Conservation (phyloP, 345 rosid species). For the Gossypioides kirkii region DNA sequence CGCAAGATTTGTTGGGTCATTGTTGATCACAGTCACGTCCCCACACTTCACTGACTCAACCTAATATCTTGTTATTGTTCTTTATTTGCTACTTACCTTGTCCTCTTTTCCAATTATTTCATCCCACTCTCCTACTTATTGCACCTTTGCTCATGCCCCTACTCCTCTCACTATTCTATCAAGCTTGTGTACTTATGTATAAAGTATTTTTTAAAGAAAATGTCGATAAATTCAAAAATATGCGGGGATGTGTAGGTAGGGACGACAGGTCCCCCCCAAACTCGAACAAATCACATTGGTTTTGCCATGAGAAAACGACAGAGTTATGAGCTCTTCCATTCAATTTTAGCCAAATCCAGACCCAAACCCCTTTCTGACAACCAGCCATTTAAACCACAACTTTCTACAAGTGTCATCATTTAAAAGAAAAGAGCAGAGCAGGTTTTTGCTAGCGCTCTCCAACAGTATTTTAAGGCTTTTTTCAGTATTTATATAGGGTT, state of each 20-base stretch:
- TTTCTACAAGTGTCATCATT: background rate
- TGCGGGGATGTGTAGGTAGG: too few relatives aligned
- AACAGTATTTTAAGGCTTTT: background rate
- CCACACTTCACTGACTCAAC: background rate
- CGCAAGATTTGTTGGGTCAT: background rate
- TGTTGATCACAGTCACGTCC: background rate
- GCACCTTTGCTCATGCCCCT: background rate
- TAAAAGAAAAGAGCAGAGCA: too few relatives aligned
- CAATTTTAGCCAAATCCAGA: background rate
- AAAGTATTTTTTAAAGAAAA: too few relatives aligned
- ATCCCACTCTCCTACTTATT: background rate
- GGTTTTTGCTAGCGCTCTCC: background rate
- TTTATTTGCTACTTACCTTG: background rate
- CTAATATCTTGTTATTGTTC: background rate
- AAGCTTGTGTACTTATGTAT: too few relatives aligned
- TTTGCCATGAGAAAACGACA: constrained; percentile 7
- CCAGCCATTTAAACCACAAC: background rate
- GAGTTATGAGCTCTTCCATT: background rate
- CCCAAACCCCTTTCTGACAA: background rate
- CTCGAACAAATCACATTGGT: background rate
- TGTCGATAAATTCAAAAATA: too few relatives aligned
- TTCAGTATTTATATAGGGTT: background rate
- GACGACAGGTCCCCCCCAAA: background rate
- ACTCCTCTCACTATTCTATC: too few relatives aligned
- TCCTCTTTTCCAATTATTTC: background rate